Evolutionary conservation across 768 basidiomycete genomes (phyloP), one percentile per base, ranked within the genome.

Genomic region (Mycena venus): DNA sequence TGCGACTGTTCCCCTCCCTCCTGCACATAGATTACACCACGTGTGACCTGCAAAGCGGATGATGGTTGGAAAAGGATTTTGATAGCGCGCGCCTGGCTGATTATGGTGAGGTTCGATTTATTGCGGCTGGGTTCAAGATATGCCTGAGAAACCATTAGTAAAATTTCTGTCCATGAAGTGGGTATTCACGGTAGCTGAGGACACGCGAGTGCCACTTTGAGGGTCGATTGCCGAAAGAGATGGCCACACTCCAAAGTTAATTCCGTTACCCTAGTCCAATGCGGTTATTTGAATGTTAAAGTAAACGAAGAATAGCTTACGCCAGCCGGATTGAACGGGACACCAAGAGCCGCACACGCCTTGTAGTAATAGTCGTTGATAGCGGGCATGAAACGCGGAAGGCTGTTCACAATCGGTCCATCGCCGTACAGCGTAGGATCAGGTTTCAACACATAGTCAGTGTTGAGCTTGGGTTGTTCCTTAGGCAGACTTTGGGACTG

Each of bases 291-390:
- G 42, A 9, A 63, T 42, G n/a, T n/a, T n/a, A 2, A 19, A 7
- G 36, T 17, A 55, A 11, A 17, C 3, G 34, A 32, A 42, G 27
- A 51, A 36, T 34, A 1, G 61, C 68, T 14, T n/a, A 69, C 68
- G 68, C 68, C 68, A 3, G 27, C 3, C 4, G 68, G 68, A 40
- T 69, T 69, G 44, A 69, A 69, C 2, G 68, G 42, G 47, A 69
- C 34, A 21, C 17, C 17, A 19, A 69, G 47, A 6, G 17, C 68
- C 1, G 68, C 68, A 32, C 68, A 69, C 25, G 68, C 68, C 42
- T 69, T n/a, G 25, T 60, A 69, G 23, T 69, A 69, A 38, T 23
- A 69, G 44, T 69, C 58, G 23, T 69, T 69, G 58, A 69, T 69
- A 3, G 68, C 58, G 7, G 68, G 68, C 19, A 29, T 61, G 47